A percentile compares a stretch with the other conserved stretches of the same genome.
Conservation (phyloP, 495 filamentous ascomycete species). For the Cercophora scortea region DNA sequence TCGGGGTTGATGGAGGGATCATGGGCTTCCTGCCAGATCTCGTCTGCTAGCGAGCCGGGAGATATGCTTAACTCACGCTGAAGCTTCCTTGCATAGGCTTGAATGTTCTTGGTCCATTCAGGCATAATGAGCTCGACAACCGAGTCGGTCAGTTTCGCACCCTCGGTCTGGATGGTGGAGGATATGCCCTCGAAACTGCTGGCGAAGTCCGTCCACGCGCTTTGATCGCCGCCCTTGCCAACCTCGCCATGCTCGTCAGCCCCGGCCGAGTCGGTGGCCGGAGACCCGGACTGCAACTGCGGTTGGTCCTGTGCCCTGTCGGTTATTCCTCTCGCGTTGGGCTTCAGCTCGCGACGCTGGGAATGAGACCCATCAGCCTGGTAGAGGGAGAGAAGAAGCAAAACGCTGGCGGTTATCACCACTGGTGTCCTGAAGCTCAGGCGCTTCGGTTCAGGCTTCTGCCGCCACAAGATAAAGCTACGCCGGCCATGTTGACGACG, state of each 20-base stretch:
- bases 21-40: conserved; percentile 87
- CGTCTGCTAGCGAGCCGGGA: conserved; percentile 78
- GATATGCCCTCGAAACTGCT: conserved; percentile 52
- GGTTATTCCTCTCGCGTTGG: background rate
- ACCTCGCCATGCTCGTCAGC: conserved; percentile 4
- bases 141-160: conserved; percentile 53
- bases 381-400: conserved; percentile 36
- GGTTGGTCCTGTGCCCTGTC: background rate
- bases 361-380: conserved; percentile 23
- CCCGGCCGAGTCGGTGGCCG: background rate
- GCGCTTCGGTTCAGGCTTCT: conserved; percentile 4
- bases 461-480: conserved; percentile 6
- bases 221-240: conserved; percentile 12
- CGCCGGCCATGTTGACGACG: conserved; percentile 3
- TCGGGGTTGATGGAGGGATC: conserved; percentile 80
- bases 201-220: conserved; percentile 54
- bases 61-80: conserved; percentile 81
- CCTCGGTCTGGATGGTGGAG: conserved; percentile 43
- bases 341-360: conserved; percentile 15
- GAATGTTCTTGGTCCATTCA: conserved; percentile 71
- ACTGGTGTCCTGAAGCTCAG: conserved; percentile 8
- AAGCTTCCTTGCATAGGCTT: conserved; percentile 72
- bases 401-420: conserved; percentile 24
- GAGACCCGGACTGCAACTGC: background rate
- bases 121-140: conserved; percentile 67